Base-by-base conservation (phyloP, 306 rosid genomes). In the Cajanus cajan region DNA sequence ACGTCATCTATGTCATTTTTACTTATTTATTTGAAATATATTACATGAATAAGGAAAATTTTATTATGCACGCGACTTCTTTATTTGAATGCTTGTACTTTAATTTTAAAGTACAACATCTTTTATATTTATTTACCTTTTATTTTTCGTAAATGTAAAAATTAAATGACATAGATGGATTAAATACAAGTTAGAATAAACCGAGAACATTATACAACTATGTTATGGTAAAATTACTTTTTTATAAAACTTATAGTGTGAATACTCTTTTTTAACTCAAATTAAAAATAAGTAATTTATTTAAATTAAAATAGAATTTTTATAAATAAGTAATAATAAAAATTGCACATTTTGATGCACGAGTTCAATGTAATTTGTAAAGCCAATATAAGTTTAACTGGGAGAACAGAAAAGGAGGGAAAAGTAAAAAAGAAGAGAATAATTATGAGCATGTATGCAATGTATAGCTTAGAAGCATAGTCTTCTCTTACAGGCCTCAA, bases 401-500 rank as follows among this genome's bases (percentile, higher is more conserved):
- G 71, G 10, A 73, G 10, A 58, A 55, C 0, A 7, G 7, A 22
- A 43, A 68, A 31, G 19, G 25, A 18, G 13, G 2, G 6, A 36
- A 10, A 14, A 21, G 1, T 11, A 9, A 10, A 43, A 55, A 47
- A 25, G 3, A 65, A 47, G 4, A 15, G 33, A 80, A 55, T 22
- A 52, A 45, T 12, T 31, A 54, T 67, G 31, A n/a, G 5, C 31
- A 43, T 16, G 15, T 47, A 13, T 16, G 12, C 40, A n/a, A 80
- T 6, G 0, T 57, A 73, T 82, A 44, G 79, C 78, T 76, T 73
- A 92, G 87, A 94, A 94, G 77, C 87, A 61, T 6, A 92, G 90
- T 83, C 95, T 89, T 89, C 94, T 90, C 87, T 90, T 90, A 83
- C 97, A 94, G 22, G 83, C 54, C 68, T 83, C 72, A 66, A 83